Conservation (phyloP, 257 asterid genomes). For the Prunella vulgaris region DNA sequence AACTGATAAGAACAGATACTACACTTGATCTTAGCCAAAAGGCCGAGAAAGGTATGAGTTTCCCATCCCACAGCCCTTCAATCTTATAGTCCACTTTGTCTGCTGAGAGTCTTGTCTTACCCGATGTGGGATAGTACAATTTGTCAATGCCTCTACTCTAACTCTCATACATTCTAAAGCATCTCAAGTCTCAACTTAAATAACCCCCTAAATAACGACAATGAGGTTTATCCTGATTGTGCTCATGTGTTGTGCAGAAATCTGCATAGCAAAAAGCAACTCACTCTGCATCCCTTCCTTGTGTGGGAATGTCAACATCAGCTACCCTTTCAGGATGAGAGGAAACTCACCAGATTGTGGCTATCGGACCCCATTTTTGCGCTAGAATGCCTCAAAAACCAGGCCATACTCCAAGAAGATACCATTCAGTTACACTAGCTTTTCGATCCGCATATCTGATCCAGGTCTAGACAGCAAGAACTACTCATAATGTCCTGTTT, state of each 20-base stretch:
- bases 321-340: slow-evolving; percentile 41
- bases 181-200: too few species aligned
- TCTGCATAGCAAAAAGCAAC: slow-evolving; percentile 32
- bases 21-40: slow-evolving; percentile 88
- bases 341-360: slow-evolving; percentile 26
- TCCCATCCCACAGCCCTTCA: too few species aligned
- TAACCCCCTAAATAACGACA: too few species aligned
- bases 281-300: slow-evolving; percentile 41
- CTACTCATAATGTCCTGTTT: slow-evolving; percentile 28
- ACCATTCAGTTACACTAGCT: slow-evolving; percentile 44
- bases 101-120: too few species aligned
- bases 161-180: too few species aligned
- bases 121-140: too few species aligned
- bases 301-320: slow-evolving; percentile 45
- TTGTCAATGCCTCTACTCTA: too few species aligned
- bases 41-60: slow-evolving; percentile 55
- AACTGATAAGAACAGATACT: slow-evolving; percentile 79
- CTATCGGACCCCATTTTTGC: slow-evolving; percentile 25
- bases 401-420: slow-evolving; percentile 27
- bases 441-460: slow-evolving; percentile 44
- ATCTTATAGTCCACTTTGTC: too few species aligned
- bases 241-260: slow-evolving; percentile 7
- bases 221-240: slow-evolving; percentile 13
- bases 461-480: slow-evolving; percentile 34
- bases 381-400: slow-evolving; percentile 50